Percentiles rank a stretch among this genome's conserved stretches.
These are phyloP conservation scores for Trichoderma parareesei DNA, from an alignment of 495 filamentous ascomycete genomes.

Conservation along the genomic window DNA sequence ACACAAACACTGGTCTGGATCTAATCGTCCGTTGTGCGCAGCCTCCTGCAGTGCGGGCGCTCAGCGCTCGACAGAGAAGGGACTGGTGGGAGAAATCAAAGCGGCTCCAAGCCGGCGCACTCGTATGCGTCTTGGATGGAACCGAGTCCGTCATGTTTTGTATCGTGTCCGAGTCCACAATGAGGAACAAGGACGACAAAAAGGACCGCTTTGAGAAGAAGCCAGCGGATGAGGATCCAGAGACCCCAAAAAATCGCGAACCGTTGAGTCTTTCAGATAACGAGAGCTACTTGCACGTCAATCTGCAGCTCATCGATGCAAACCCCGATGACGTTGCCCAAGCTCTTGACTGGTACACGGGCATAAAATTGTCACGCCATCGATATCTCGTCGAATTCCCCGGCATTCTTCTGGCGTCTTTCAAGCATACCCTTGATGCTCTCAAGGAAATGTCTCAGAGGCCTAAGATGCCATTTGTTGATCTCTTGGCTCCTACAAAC, in stretches of 20 bases:
- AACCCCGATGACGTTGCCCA: conserved; percentile 20
- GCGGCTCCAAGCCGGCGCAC: conserved; percentile 45
- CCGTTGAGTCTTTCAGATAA: conserved; percentile 20
- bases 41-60: conserved; percentile 26
- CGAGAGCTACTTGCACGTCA: conserved; percentile 20
- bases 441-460: conserved; percentile 50
- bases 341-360: neutral
- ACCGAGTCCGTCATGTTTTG: conserved; percentile 18
- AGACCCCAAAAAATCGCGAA: neutral
- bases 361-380: too few relatives aligned
- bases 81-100: conserved; percentile 57
- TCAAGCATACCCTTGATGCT: conserved; percentile 56
- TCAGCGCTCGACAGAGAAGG: conserved; percentile 29
- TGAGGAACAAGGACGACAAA: neutral
- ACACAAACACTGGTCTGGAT: conserved; percentile 44
- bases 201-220: neutral
- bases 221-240: neutral
- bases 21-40: conserved; percentile 50
- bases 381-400: conserved; percentile 53
- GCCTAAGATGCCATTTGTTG: conserved; percentile 49
- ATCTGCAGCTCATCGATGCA: conserved; percentile 24
- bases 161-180: neutral
- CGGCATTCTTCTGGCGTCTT: conserved; percentile 57
- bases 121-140: conserved; percentile 50
- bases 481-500: conserved; percentile 43